A percentile compares a stretch with the other conserved stretches of the same genome.
phyloP scores from a whole-genome alignment of 495 filamentous ascomycete species.

The Aspergillus ostianus region DNA sequence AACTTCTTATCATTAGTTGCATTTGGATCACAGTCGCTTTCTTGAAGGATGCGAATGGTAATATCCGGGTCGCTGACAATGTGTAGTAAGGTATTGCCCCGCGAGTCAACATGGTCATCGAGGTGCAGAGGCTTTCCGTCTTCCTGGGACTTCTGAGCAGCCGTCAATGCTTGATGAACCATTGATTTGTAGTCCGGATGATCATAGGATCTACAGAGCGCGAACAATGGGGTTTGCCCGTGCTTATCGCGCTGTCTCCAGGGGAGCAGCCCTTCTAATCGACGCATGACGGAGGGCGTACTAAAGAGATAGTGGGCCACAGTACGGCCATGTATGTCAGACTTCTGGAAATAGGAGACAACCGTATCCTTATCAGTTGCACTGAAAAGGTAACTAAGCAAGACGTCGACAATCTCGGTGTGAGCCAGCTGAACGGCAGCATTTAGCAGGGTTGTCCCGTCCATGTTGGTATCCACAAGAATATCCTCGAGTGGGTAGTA shows the following conservation, averaged over 20 bases:
- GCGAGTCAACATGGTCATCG: slow-evolving; percentile 88
- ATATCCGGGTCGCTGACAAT: slow-evolving; percentile 85
- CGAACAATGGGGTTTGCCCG: slow-evolving; percentile 94
- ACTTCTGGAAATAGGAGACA: slow-evolving; percentile 63
- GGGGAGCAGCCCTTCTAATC: slow-evolving; percentile 72
- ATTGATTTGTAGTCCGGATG: slow-evolving; percentile 82
- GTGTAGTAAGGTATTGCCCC: slow-evolving; percentile 92
- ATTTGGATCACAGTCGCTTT: slow-evolving; percentile 91
- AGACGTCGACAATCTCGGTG: slow-evolving; percentile 65
- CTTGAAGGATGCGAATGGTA: slow-evolving; percentile 68
- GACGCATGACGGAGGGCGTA: slow-evolving; percentile 71
- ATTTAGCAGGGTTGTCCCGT: slow-evolving; percentile 86
- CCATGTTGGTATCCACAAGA: slow-evolving; percentile 79
- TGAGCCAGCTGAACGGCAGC: slow-evolving; percentile 92
- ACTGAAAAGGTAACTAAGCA: slow-evolving; percentile 66
- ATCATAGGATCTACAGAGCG: slow-evolving; percentile 92
- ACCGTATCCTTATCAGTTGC: slow-evolving; percentile 52
- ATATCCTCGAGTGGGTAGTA: slow-evolving; percentile 68
- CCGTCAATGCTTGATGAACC: slow-evolving; percentile 75
- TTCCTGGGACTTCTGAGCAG: slow-evolving; percentile 70
- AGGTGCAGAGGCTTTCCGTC: slow-evolving; percentile 80
- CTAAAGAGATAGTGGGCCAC: slow-evolving; percentile 96
- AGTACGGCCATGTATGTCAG: slow-evolving; percentile 84
- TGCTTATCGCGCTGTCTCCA: slow-evolving; percentile 93
- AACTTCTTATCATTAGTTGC: slow-evolving; percentile 94